Base-by-base conservation (phyloP, 2,329 filamentous ascomycete genomes). In the Aspergillus amoenus region DNA sequence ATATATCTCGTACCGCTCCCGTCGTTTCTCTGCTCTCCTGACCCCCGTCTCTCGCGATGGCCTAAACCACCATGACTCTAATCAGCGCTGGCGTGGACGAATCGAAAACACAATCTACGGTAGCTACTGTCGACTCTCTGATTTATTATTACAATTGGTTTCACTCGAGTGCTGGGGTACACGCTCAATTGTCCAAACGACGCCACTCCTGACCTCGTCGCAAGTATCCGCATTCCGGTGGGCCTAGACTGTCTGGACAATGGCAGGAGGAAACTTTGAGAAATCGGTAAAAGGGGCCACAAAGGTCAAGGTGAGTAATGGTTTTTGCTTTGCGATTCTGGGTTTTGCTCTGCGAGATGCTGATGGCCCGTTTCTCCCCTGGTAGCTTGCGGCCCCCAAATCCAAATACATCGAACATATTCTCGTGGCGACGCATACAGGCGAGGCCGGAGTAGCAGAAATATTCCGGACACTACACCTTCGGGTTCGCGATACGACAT, bases 341-440 rank as follows among this genome's bases (percentile, higher is more conserved):
- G n/a, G 27, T 11, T n/a, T 27, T 30, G 7, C 17, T 45, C 42
- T 40, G 42, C 27, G 24, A 41, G 40, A 47, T 58, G 43, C 57
- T 65, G 64, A 66, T 62, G 41, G 53, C 48, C 66, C 66, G 57
- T 68, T 30, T 59, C 54, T 44, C 49, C 57, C 30, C 43, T 27
- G 40, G 62, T 70, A 95, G 91, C 89, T 93, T 77, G 94, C 94
- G 65, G 91, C 94, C 61, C 94, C 94, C 51, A 99, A 99, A 80
- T 94, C 93, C 56, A 99, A 99, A 79, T 99, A 97, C 80, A 95
- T 99, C 80, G 94, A 99, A 76, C 92, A 97, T 73, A 97, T 99
- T 71, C 84, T 99, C 56, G 84, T 97, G 65, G 93, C 94, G 62
- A 99, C 94, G 39, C 91, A 97, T 77, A 89, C 92, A 21, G 94